Conservation (phyloP, 352 stramenopile species). For the Globisporangium irregulare region DNA sequence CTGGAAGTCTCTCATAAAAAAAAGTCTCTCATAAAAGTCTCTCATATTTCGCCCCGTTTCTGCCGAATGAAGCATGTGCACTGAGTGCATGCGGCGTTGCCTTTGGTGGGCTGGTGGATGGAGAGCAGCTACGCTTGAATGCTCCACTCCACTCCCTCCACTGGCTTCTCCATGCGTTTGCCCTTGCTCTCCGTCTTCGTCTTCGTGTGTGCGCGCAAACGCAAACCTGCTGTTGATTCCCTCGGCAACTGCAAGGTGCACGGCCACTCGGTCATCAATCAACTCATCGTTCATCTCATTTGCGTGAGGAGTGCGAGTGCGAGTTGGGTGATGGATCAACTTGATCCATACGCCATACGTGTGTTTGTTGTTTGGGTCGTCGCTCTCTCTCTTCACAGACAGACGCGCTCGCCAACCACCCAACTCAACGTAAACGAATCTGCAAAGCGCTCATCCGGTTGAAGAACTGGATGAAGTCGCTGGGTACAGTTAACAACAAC, state of each 20-base stretch:
- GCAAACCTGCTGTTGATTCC: neutral
- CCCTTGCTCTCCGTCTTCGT: neutral
- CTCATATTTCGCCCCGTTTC: slow-evolving; percentile 7
- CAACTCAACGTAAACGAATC: neutral
- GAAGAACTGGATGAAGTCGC: neutral
- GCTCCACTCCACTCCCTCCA: neutral
- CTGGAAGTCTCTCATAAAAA: slow-evolving; percentile 9
- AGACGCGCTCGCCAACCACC: neutral
- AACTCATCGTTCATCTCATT: neutral
- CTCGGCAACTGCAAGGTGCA: neutral
- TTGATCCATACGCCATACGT: too few species aligned
- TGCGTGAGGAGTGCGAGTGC: too few species aligned
- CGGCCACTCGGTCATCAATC: neutral
- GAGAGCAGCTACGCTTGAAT: neutral
- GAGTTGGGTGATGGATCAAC: too few species aligned
- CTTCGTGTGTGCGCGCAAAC: neutral
- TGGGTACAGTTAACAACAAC: too few species aligned
- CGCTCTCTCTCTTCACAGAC: too few species aligned
- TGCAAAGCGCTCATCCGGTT: neutral
- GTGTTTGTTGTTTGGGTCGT: too few species aligned
- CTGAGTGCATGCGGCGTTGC: neutral
- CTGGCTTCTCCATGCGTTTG: neutral
- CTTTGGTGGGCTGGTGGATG: neutral
- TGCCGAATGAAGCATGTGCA: neutral
- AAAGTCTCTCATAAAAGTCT: slow-evolving; percentile 12